Evolutionary conservation across 2,329 filamentous ascomycete genomes (phyloP).

Genomic region (Colletotrichum sublineola): DNA sequence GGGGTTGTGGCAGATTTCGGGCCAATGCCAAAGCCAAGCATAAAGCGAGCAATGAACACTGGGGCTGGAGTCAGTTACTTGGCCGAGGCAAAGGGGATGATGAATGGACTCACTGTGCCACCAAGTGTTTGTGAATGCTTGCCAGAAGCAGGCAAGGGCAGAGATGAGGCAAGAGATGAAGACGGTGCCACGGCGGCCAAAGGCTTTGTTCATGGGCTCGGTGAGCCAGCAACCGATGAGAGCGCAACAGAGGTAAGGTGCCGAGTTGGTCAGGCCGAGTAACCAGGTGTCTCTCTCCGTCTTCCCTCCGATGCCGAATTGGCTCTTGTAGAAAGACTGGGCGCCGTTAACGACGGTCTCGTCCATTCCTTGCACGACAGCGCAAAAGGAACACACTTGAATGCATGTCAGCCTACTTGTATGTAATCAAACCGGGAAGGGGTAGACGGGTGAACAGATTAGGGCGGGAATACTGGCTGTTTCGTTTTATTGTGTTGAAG

Average conservation of each 20-base stretch:
- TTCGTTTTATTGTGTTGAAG: not conserved
- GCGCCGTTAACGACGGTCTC: slow-evolving; percentile 75
- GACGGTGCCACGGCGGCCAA: slow-evolving; percentile 79
- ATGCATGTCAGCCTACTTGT: not conserved
- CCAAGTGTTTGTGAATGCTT: slow-evolving; percentile 62
- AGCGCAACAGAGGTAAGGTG: slow-evolving; percentile 76
- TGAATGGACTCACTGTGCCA: slow-evolving; percentile 59
- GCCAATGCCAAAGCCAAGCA: slow-evolving; percentile 78
- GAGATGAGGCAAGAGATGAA: slow-evolving; percentile 77
- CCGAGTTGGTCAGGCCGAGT: slow-evolving; percentile 71
- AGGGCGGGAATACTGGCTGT: no score
- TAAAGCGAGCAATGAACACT: slow-evolving; percentile 78
- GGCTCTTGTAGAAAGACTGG: slow-evolving; percentile 56
- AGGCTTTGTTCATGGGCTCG: slow-evolving; percentile 76
- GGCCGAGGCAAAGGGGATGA: not conserved
- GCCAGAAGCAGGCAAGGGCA: slow-evolving; percentile 65
- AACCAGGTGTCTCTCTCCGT: slow-evolving; percentile 68
- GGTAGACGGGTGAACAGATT: not conserved
- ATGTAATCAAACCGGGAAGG: not conserved
- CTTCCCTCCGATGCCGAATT: slow-evolving; percentile 71
- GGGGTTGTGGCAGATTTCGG: slow-evolving; percentile 78
- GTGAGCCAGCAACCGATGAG: slow-evolving; percentile 80
- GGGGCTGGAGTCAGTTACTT: not conserved
- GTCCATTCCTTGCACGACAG: slow-evolving; percentile 78
- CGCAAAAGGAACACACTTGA: slow-evolving; percentile 72